Evolutionary conservation across 805 yeast genomes (phyloP).

Genomic region (Candida sakaeoensis): DNA sequence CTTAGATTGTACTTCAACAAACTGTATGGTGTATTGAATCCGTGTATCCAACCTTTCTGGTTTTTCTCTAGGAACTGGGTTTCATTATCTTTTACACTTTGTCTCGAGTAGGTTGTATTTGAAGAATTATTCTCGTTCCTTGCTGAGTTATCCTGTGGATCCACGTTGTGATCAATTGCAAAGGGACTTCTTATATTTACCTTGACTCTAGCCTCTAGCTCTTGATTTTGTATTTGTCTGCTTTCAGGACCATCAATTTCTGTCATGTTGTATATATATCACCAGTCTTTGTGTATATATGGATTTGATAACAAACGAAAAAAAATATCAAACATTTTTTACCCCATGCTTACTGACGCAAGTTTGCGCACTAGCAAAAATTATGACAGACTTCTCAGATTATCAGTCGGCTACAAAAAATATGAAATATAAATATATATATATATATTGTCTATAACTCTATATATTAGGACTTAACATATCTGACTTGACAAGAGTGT

Average conservation of each 20-base stretch:
- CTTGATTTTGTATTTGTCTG: no score
- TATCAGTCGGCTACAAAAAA: background rate
- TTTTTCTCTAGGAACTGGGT: slow-evolving; percentile 6
- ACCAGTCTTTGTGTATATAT: no score
- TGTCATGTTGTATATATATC: no score
- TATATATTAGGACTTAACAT: slow-evolving; percentile 44
- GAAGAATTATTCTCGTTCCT: background rate
- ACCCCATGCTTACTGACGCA: background rate
- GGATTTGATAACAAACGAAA: background rate
- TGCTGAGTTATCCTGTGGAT: no score
- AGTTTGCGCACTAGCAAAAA: background rate
- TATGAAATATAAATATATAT: background rate
- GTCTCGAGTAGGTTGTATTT: background rate
- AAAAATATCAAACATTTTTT: background rate
- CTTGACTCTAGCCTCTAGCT: no score
- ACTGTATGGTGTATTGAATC: slow-evolving; percentile 22
- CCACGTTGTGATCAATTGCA: no score
- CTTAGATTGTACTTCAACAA: slow-evolving; percentile 20
- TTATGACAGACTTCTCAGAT: background rate
- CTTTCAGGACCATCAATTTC: no score
- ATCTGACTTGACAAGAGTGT: slow-evolving; percentile 42
- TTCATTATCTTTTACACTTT: slow-evolving; percentile 2
- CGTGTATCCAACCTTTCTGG: slow-evolving; percentile 26
- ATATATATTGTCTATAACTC: background rate
- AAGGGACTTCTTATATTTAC: no score